phyloP scores from a whole-genome alignment of 805 yeast genomes.

The Yamadazyma ubonensis region DNA sequence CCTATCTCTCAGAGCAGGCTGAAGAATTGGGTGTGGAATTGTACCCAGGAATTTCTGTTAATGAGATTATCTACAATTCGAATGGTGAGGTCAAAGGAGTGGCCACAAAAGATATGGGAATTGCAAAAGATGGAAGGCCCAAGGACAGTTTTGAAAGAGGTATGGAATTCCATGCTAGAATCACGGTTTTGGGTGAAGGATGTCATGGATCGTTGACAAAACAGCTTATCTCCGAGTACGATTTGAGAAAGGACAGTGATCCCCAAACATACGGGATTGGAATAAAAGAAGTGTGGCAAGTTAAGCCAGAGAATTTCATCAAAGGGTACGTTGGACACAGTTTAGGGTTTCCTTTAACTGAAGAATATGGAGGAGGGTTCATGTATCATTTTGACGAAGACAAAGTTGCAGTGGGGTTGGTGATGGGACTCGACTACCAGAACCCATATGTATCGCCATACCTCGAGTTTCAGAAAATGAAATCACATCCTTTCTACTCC shows the following conservation, averaged over 20 bases:
- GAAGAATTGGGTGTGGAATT: constrained; percentile 92
- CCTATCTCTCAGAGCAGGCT: constrained; percentile 82
- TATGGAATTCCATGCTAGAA: constrained; percentile 91
- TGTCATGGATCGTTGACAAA: constrained; percentile 94
- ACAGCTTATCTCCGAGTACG: constrained; percentile 65
- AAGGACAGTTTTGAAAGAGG: constrained; percentile 89
- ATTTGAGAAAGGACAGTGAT: constrained; percentile 60
- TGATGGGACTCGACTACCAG: constrained; percentile 88
- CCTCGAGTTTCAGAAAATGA: constrained; percentile 93
- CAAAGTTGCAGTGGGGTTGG: constrained; percentile 88
- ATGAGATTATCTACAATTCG: constrained; percentile 64
- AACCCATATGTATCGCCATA: constrained; percentile 96
- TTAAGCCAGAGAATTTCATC: constrained; percentile 73
- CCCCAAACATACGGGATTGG: constrained; percentile 96
- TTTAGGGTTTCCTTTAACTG: constrained; percentile 82
- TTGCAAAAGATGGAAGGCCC: constrained; percentile 71
- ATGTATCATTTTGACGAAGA: constrained; percentile 96
- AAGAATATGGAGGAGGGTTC: constrained; percentile 91
- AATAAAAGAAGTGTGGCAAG: constrained; percentile 96
- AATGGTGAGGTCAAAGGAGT: constrained; percentile 72
- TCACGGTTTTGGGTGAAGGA: constrained; percentile 94
- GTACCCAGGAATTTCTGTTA: constrained; percentile 86
- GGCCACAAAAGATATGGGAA: constrained; percentile 92
- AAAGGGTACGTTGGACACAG: constrained; percentile 83
- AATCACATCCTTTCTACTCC: constrained; percentile 82